Conservation (phyloP, 768 basidiomycete genomes). For the Panaeolus cyanescens region DNA sequence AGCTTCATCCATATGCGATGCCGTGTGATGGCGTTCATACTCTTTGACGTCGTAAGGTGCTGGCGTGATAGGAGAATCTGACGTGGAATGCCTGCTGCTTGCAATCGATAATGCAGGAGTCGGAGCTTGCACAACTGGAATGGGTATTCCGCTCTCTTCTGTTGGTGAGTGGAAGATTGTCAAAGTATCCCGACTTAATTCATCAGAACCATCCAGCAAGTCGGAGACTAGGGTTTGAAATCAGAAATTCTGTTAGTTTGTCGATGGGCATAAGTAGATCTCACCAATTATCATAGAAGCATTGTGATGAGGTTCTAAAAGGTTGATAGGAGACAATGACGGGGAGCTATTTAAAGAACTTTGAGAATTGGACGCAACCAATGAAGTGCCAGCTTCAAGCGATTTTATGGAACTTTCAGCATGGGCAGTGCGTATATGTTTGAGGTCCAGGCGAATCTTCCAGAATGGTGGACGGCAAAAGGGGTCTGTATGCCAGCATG, state of each 20-base stretch:
- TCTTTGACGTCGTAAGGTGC: conserved; percentile 10
- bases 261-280: neutral
- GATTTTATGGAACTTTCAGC: conserved; percentile 31
- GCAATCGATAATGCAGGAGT: conserved; percentile 18
- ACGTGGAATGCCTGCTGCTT: conserved; percentile 22
- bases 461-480: conserved; percentile 53
- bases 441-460: conserved; percentile 49
- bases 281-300: conserved; percentile 14
- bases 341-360: neutral
- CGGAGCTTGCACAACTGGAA: conserved; percentile 32
- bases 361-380: conserved; percentile 18
- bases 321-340: conserved; percentile 27
- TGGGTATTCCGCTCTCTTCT: conserved; percentile 32
- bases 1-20: conserved; percentile 41
- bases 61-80: conserved; percentile 6
- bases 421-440: conserved; percentile 41
- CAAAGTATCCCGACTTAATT: neutral
- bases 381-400: conserved; percentile 15
- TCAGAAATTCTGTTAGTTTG: neutral
- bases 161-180: conserved; percentile 8
- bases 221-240: neutral
- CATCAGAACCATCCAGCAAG: neutral
- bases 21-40: conserved; percentile 41
- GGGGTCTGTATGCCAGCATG: conserved; percentile 62
- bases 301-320: conserved; percentile 19